Percentiles rank a stretch among this genome's conserved stretches.
These are phyloP conservation scores for Lenzites betulinus DNA, from an alignment of 768 basidiomycete genomes.

Conservation along the genomic window DNA sequence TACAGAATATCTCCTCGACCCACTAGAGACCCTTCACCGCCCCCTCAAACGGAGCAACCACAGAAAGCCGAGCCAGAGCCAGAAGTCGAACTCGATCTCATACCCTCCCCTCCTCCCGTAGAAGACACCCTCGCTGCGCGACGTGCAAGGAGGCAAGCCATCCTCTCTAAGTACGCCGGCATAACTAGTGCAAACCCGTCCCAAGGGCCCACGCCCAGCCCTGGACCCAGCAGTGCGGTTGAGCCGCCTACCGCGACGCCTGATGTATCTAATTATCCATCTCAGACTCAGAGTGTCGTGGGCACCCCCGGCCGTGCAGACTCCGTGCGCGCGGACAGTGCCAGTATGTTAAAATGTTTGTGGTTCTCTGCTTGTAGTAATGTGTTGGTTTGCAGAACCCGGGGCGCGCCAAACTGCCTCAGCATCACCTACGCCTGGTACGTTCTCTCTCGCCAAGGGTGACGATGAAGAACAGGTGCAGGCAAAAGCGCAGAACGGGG, in stretches of 20 bases:
- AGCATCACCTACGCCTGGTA: slow-evolving; percentile 55
- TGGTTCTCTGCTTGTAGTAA: not conserved
- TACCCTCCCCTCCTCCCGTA: slow-evolving; percentile 45
- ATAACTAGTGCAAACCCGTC: slow-evolving; percentile 45
- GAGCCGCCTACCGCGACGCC: slow-evolving; percentile 65
- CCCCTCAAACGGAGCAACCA: slow-evolving; percentile 9
- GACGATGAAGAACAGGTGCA: slow-evolving; percentile 53
- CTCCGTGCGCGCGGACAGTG: slow-evolving; percentile 7
- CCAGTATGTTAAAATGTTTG: slow-evolving; percentile 3
- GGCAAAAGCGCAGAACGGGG: slow-evolving; percentile 47
- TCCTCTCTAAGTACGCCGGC: slow-evolving; percentile 73
- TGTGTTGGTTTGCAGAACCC: slow-evolving; percentile 21
- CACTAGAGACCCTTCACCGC: slow-evolving; percentile 35
- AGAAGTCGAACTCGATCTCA: slow-evolving; percentile 59
- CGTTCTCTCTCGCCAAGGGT: slow-evolving; percentile 72
- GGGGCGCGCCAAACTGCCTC: slow-evolving; percentile 58
- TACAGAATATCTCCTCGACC: slow-evolving; percentile 66
- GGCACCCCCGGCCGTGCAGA: slow-evolving; percentile 34
- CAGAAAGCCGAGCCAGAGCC: slow-evolving; percentile 40
- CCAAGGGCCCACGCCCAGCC: slow-evolving; percentile 49
- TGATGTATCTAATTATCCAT: slow-evolving; percentile 61
- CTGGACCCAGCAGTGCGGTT: slow-evolving; percentile 73
- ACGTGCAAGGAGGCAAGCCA: slow-evolving; percentile 71
- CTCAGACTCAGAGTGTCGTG: slow-evolving; percentile 53
- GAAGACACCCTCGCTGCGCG: slow-evolving; percentile 69